A percentile compares a stretch with the other conserved stretches of the same genome.
Conservation (phyloP, 208 protist genomes). For the Leishmania amazonensis region DNA sequence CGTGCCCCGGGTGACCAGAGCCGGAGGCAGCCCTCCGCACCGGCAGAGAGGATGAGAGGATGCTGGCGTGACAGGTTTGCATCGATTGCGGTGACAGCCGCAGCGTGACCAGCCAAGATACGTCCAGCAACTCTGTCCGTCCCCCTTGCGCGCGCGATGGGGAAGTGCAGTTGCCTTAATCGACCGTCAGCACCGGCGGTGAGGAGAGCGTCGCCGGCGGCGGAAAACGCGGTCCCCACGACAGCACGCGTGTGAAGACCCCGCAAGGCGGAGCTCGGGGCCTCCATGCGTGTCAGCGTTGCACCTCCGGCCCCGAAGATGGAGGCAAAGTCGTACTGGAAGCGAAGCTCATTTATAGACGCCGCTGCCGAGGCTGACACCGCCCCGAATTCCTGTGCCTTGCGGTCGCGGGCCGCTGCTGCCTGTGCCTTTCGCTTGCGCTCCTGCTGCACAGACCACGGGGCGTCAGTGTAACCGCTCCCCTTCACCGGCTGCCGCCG, state of each 20-base stretch:
- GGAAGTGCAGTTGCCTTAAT: conserved; percentile 48
- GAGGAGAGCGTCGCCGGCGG: conserved; percentile 48
- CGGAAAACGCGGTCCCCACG: conserved; percentile 36
- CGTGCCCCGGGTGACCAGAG: conserved; percentile 55
- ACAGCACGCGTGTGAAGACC: conserved; percentile 31
- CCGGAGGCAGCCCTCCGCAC: conserved; percentile 53
- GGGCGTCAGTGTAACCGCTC: conserved; percentile 67
- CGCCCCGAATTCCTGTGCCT: conserved; percentile 38
- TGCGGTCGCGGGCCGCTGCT: conserved; percentile 34
- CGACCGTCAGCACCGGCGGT: conserved; percentile 48
- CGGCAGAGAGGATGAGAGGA: conserved; percentile 53
- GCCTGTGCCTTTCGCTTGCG: conserved; percentile 16
- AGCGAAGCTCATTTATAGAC: conserved; percentile 5
- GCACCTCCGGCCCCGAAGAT: neutral
- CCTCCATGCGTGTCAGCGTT: conserved; percentile 4
- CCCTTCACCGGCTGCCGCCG: conserved; percentile 32
- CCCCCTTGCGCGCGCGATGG: conserved; percentile 33
- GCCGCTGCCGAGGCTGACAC: conserved; percentile 7
- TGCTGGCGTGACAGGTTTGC: conserved; percentile 59
- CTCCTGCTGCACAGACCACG: conserved; percentile 71
- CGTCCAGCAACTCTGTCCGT: conserved; percentile 42
- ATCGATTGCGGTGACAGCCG: conserved; percentile 53
- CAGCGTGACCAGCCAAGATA: conserved; percentile 35
- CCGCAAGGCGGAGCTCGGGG: conserved; percentile 12
- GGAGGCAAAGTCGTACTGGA: conserved; percentile 5